Evolutionary conservation across 345 rosid genomes (phyloP), one percentile per base, ranked within the genome.

Genomic region (Rhodamnia argentea): DNA sequence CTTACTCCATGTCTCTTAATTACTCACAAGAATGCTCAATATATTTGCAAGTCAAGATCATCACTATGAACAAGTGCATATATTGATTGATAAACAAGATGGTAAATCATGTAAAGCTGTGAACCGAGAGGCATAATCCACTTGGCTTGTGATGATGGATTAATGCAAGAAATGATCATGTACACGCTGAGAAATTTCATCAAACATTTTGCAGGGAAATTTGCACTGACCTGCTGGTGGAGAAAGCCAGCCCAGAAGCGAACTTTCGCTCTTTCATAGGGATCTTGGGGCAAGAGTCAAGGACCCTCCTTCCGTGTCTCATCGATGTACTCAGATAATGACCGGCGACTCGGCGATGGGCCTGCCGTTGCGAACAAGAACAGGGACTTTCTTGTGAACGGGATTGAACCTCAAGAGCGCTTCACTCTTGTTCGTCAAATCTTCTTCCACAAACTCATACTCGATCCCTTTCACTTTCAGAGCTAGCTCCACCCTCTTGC

Each of bases 351-450:
- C 93, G 3, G 85, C 40, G 11, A 90, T 75, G 14, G 92, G 90
- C 84, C 90, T 90, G 54, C 90, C 92, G 56, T 88, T 88, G 88
- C 91, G 93, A 82, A 91, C 90, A 37, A 92, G 88, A 82, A 92
- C 86, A 14, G 94, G 92, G 14, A 91, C 86, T 86, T 90, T 90
- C 86, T 89, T 88, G 90, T 88, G 86, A 81, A 92, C 88, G 47
- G 91, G 92, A 58, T 90, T 93, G 86, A 83, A 87, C 6, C 55
- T 84, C 7, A 92, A 86, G 55, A 92, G 90, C 52, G 29, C 32
- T 58, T 84, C 83, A 83, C 91, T 92, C 86, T 90, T 90, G 90
- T 90, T 82, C 7, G 27, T 82, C 26, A 92, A 84, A 84, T 93
- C 94, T 90, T 93, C 93, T 82, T 88, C 94, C 18, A 90, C 88